Base-by-base conservation (phyloP, 495 filamentous ascomycete genomes). In the Talaromyces proteolyticus region DNA sequence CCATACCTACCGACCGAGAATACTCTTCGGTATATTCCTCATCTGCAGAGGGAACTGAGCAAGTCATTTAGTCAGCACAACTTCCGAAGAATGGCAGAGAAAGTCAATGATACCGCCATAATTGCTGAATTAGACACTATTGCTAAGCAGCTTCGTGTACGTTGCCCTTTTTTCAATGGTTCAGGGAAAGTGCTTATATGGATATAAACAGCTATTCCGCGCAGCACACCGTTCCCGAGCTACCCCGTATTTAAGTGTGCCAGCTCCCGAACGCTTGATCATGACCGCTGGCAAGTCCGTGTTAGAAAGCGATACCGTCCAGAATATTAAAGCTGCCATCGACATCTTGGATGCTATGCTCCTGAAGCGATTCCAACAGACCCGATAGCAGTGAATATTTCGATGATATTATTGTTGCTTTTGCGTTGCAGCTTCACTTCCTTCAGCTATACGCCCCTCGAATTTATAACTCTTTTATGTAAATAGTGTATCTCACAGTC, bases 241-340 rank as follows among this genome's bases (percentile, higher is more conserved):
- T 12, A 66, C 61, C 53, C 44, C 55, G 3, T 73, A 74, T 40
- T 46, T 74, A 12, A 40, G 52, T 7, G 42, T 58, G 20, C 64
- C 68, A 16, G 69, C 70, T 6, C 70, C 70, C 12, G 71, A 75
- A 50, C 45, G 71, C 37, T 47, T 65, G 21, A 63, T 63, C 6
- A 75, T 75, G 71, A 75, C 71, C 5, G 67, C 71, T 12, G 68
- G 65, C 4, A 73, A 70, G 52, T 68, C 63, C 1, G 55, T 73
- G n/a, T 53, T 73, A 24, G 61, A 61, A 40, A 39, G 21, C 29
- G 22, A 24, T 26, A 16, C 6, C 1, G 29, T 24, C 3, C 39
- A 51, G 37, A 41, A 49, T 38, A 50, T 50, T 10, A 52, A 52
- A 45, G 47, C 42, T 1, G 50, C 50, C 16, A 22, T 52, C 11